Evolutionary conservation across 805 yeast species (phyloP), one percentile per base, ranked within the genome.

Genomic region (Priceomyces haplophilus): DNA sequence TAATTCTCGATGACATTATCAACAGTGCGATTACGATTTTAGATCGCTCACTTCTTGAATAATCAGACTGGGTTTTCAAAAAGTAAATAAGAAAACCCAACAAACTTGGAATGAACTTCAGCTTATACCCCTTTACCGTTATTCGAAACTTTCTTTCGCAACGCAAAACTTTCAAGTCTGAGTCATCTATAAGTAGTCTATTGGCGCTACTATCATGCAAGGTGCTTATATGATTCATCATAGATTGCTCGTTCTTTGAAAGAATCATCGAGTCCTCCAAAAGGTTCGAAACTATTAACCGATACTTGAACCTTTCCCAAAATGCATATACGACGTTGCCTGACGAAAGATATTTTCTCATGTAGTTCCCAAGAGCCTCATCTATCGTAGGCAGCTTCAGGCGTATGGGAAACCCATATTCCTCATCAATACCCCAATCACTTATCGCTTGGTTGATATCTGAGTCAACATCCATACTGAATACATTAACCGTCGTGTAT

Each of bases 301-400:
- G 62, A 49, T 70, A 71, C 51, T 69, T 70, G 59, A 70, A 68
- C 44, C 59, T 60, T 42, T 71, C 76, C 65, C 67, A 61, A 37
- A 68, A 63, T 10, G 30, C 19, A 32, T 32, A 20, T 27, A 6
- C 11, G 12, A 7, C 37, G 19, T 34, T 20, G 23, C 46, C 46
- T 8, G 43, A 44, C 23, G 54, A 48, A 7, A 69, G 51, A 54
- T 69, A 68, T 37, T 60, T 61, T 15, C 38, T 48, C 15, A 62
- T 62, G 42, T 43, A 59, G 37, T 53, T 53, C 11, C 50, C 36
- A 32, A 61, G 51, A 45, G 52, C 49, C 17, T 53, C 61, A 7
- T 61, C 56, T 7, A 23, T 15, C 15, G 48, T 44, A 6, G 51
- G 33, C 5, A 21, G 37, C 12, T 21, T 18, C 12, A 25, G 23